Base-by-base conservation (phyloP, 2,329 filamentous ascomycete species). In the Leptosphaerulina australis region DNA sequence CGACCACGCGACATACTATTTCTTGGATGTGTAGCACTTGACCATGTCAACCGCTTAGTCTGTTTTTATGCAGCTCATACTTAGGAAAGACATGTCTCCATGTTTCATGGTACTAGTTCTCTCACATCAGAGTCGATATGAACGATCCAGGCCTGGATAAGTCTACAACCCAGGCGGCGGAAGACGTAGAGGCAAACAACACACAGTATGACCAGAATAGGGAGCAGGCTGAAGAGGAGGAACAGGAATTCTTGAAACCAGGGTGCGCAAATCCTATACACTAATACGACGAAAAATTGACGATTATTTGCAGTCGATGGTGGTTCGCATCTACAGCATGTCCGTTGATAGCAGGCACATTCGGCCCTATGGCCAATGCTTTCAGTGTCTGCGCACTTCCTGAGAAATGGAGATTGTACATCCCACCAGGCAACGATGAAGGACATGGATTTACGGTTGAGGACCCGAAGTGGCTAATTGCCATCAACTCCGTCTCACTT, bases 251-350 rank as follows among this genome's bases (percentile, higher is more conserved):
- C 48, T 62, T 76, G 6, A 74, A 77, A 46, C 79, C 76, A 36
- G 76, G 73, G 73, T 76, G 56, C 26, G 60, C 26, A 21, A 10
- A 20, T n/a, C 7, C 15, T 34, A 10, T 17, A 4, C 15, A 24
- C 5, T n/a, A 5, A 9, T 6, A 21, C 15, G 2, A 12, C 12
- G 8, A 10, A 12, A 17, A 18, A 7, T 17, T 35, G 21, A 30
- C 52, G 62, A 38, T 66, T 33, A 6, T 11, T 14, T 10, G 5
- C 34, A 78, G 76, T 61, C 75, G 77, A 46, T 85, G 82, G 81
- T 86, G 83, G 83, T 81, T 85, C 61, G 81, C 82, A 2, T 82
- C 79, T 15, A 85, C 83, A 7, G 81, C 77, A 24, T 81, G 79
- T 59, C 83, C 83, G 11, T 71, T 85, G 3, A 71, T 84, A 26